Conservation (phyloP, 805 yeast species). For the Wickerhamiella parazyma region DNA sequence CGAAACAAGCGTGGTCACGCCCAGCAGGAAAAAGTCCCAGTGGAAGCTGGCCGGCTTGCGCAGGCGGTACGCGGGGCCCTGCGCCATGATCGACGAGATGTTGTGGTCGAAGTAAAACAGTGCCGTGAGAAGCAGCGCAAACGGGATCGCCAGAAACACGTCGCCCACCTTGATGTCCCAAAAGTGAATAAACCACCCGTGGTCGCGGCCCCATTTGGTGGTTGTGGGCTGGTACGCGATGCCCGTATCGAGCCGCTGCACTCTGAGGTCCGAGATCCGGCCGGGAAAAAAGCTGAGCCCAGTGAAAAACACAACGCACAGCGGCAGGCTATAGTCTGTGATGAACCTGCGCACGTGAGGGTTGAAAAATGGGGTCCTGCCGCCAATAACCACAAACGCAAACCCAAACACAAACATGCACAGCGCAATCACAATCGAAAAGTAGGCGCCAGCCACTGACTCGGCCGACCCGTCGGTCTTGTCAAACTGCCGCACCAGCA, state of each 20-base stretch:
- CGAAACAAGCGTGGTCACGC: slow-evolving; percentile 73
- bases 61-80: slow-evolving; percentile 65
- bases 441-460: slow-evolving; percentile 38
- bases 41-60: slow-evolving; percentile 83
- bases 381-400: slow-evolving; percentile 44
- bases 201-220: slow-evolving; percentile 24
- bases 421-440: slow-evolving; percentile 60
- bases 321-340: slow-evolving; percentile 76
- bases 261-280: slow-evolving; percentile 38
- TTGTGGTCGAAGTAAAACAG: slow-evolving; percentile 92
- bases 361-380: slow-evolving; percentile 46
- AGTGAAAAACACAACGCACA: slow-evolving; percentile 75
- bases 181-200: slow-evolving; percentile 68
- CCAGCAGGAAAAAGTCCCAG: slow-evolving; percentile 78
- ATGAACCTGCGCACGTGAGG: slow-evolving; percentile 52
- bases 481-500: slow-evolving; percentile 56
- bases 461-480: slow-evolving; percentile 23
- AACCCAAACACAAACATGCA: slow-evolving; percentile 68
- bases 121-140: slow-evolving; percentile 72
- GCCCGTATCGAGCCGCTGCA: slow-evolving; percentile 56
- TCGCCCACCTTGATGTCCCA: slow-evolving; percentile 64
- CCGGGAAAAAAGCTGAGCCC: slow-evolving; percentile 93
- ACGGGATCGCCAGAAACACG: slow-evolving; percentile 82
- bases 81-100: slow-evolving; percentile 87
- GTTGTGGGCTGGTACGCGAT: slow-evolving; percentile 63